A percentile compares a stretch with the other conserved stretches of the same genome.
Evolutionary conservation across 371 early-diverging fungal species (phyloP).

Genomic region (Mortierella sp.): DNA sequence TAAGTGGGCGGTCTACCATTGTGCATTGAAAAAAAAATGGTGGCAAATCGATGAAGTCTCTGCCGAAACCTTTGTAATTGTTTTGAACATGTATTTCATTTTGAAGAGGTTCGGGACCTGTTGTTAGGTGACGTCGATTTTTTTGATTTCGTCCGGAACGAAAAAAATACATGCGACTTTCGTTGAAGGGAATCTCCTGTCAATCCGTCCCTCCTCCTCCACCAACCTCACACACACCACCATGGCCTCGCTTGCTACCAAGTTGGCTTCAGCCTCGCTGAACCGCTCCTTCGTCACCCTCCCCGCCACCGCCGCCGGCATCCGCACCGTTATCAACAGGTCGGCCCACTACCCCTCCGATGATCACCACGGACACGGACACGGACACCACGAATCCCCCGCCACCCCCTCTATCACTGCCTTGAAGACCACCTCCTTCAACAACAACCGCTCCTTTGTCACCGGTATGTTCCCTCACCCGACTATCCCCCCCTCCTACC

Average conservation of each 20-base stretch:
- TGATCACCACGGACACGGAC: constrained; percentile 45
- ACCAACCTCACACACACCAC: constrained; percentile 13
- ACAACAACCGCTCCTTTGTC: constrained; percentile 53
- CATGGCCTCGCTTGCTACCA: constrained; percentile 48
- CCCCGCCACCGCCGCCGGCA: constrained; percentile 40
- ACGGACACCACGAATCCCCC: constrained; percentile 45
- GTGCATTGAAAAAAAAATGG: too few relatives aligned
- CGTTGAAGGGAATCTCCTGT: not conserved
- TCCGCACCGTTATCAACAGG: constrained; percentile 37
- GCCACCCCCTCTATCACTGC: constrained; percentile 40
- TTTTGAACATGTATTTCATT: too few relatives aligned
- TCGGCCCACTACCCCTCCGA: constrained; percentile 36
- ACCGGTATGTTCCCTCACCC: constrained; percentile 33
- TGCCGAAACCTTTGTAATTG: too few relatives aligned
- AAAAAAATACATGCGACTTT: not conserved
- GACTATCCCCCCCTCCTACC: not conserved
- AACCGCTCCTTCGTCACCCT: constrained; percentile 51
- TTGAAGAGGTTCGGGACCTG: too few relatives aligned
- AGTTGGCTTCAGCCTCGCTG: constrained; percentile 49
- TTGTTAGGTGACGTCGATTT: constrained; percentile 30
- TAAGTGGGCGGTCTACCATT: too few relatives aligned
- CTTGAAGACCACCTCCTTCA: constrained; percentile 34
- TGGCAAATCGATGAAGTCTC: too few relatives aligned
- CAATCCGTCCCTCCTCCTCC: constrained; percentile 4
- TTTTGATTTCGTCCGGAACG: not conserved